Percentiles rank a stretch among this genome's conserved stretches.
Conservation (phyloP, 352 stramenopile genomes). For the Phytophthora nicotianae region DNA sequence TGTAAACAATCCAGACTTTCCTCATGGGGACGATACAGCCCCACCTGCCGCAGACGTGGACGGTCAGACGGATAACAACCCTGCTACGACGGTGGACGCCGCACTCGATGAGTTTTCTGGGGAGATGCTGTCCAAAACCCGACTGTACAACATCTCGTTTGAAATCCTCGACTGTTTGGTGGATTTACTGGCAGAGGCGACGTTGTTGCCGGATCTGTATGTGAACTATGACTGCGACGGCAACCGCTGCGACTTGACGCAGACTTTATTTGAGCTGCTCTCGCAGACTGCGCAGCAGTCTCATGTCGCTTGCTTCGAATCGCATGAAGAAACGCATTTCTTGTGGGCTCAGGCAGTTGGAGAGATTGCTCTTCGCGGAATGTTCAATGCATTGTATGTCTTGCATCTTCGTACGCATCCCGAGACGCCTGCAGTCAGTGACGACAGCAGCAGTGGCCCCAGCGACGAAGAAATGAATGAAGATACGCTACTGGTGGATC, state of each 20-base stretch:
- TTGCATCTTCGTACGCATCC: constrained; percentile 65
- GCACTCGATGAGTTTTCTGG: constrained; percentile 71
- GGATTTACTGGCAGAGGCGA: constrained; percentile 96
- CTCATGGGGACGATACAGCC: constrained; percentile 40
- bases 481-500: constrained; percentile 39
- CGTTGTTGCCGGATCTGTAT: constrained; percentile 96
- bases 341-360: constrained; percentile 70
- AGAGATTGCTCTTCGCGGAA: constrained; percentile 65
- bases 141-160: constrained; percentile 67
- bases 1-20: constrained; percentile 62
- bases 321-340: constrained; percentile 74
- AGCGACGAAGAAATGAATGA: constrained; percentile 39
- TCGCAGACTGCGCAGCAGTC: constrained; percentile 77
- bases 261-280: constrained; percentile 96
- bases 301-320: constrained; percentile 70
- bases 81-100: constrained; percentile 45
- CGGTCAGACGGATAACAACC: constrained; percentile 17
- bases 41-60: neutral
- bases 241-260: constrained; percentile 90
- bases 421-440: constrained; percentile 17
- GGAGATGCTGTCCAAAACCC: constrained; percentile 50
- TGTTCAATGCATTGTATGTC: constrained; percentile 83
- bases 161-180: constrained; percentile 93
- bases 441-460: constrained; percentile 19
- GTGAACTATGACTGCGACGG: constrained; percentile 99